A percentile compares a stretch with the other conserved stretches of the same genome.
phyloP scores from a whole-genome alignment of 768 basidiomycete species.

The Hericium rajendrae region DNA sequence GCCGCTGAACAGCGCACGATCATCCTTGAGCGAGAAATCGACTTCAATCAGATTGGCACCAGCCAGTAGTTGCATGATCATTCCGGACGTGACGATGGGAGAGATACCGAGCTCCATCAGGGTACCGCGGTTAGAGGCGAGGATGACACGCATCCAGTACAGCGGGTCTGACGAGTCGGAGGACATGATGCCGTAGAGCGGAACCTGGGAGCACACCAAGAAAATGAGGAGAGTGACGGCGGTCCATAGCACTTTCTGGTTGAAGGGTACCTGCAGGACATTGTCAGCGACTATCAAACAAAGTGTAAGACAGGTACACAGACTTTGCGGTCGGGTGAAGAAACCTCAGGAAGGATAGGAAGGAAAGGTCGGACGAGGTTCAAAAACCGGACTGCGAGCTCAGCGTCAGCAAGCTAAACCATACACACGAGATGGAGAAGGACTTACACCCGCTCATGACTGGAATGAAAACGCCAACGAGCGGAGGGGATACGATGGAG shows the following conservation, averaged over 20 bases:
- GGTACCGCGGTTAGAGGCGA: conserved; percentile 96
- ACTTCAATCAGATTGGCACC: conserved; percentile 97
- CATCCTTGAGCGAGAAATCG: conserved; percentile 95
- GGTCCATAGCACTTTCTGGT: conserved; percentile 98
- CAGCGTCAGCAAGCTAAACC: not conserved
- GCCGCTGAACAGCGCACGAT: conserved; percentile 88
- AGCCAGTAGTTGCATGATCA: conserved; percentile 99
- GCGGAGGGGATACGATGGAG: conserved; percentile 12
- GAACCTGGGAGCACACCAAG: conserved; percentile 98
- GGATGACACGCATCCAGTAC: conserved; percentile 99
- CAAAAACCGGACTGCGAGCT: conserved; percentile 78
- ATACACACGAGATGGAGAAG: not conserved
- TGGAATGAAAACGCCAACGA: conserved; percentile 18
- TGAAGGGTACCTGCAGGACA: conserved; percentile 76
- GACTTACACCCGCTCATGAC: conserved; percentile 77
- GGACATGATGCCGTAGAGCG: conserved; percentile 98
- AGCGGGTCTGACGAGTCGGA: conserved; percentile 98
- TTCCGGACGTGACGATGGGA: conserved; percentile 95
- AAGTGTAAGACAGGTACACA: conserved; percentile 11
- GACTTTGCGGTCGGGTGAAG: conserved; percentile 96
- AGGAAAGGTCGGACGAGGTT: conserved; percentile 98
- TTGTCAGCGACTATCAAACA: conserved; percentile 2
- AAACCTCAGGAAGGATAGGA: conserved; percentile 93
- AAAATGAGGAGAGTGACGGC: conserved; percentile 98
- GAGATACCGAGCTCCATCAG: conserved; percentile 99